Conservation (phyloP, 1,139 yeast species). For the Geotrichum bryndzae region DNA sequence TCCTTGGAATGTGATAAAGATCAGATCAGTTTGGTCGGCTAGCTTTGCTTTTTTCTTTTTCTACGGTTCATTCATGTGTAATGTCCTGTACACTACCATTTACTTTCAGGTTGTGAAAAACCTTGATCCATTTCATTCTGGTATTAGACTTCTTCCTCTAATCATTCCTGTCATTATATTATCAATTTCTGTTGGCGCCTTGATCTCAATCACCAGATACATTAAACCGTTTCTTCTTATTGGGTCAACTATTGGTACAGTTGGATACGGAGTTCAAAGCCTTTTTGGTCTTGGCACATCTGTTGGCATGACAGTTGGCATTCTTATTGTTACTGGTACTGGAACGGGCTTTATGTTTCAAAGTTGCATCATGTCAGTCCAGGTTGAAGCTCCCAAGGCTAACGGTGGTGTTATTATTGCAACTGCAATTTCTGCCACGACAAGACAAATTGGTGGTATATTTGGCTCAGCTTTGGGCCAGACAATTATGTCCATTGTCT, state of each 20-base stretch:
- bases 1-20: conserved; percentile 39
- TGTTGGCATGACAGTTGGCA: conserved; percentile 40
- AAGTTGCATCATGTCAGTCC: conserved; percentile 47
- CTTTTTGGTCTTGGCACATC: conserved; percentile 30
- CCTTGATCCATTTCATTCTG: conserved; percentile 50
- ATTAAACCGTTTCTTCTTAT: conserved; percentile 46
- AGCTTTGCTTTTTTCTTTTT: conserved; percentile 38
- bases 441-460: conserved; percentile 46
- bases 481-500: conserved; percentile 40
- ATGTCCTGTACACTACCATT: conserved; percentile 44
- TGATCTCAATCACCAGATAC: conserved; percentile 43
- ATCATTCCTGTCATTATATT: conserved; percentile 48
- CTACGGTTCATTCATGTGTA: conserved; percentile 44
- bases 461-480: conserved; percentile 46
- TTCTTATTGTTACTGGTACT: conserved; percentile 49
- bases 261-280: conserved; percentile 51
- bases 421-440: conserved; percentile 46
- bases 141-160: conserved; percentile 51
- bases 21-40: conserved; percentile 40
- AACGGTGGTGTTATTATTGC: conserved; percentile 49
- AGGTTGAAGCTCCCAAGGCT: conserved; percentile 48
- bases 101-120: conserved; percentile 52
- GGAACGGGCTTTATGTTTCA: conserved; percentile 53
- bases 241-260: conserved; percentile 42
- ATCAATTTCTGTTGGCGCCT: conserved; percentile 44